phyloP scores from a whole-genome alignment of 257 asterid species.

The Solanum microdontum region DNA sequence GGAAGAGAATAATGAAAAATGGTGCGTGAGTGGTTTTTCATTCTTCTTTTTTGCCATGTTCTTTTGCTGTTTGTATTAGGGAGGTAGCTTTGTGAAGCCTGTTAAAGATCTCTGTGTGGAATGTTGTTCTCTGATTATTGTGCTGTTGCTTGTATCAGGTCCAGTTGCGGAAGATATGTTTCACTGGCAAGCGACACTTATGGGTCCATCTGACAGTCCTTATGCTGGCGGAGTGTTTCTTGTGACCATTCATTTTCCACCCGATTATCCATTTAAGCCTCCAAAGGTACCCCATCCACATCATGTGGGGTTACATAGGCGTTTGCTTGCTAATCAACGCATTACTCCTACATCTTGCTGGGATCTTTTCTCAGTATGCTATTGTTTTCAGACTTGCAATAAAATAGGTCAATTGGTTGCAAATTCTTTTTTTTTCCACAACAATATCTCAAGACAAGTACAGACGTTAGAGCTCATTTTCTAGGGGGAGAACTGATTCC shows the following conservation, averaged over 20 bases:
- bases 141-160: slow-evolving; percentile 8
- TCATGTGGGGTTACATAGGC: neutral
- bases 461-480: neutral
- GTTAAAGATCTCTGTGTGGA: neutral
- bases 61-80: neutral
- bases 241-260: slow-evolving; percentile 31
- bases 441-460: neutral
- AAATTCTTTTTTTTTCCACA: neutral
- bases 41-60: neutral
- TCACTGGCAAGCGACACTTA: slow-evolving; percentile 35
- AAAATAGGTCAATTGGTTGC: neutral
- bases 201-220: slow-evolving; percentile 41
- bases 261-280: slow-evolving; percentile 33
- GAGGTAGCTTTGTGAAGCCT: neutral
- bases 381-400: neutral
- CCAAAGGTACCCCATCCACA: slow-evolving; percentile 20
- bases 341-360: neutral
- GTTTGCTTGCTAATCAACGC: neutral
- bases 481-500: neutral
- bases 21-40: neutral
- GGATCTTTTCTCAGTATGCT: neutral
- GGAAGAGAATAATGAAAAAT: neutral
- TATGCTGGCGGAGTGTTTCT: slow-evolving; percentile 38
- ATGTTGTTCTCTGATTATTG: neutral
- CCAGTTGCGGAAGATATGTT: slow-evolving; percentile 41